Evolutionary conservation across 1,284 basidiomycete genomes (phyloP), one percentile per base, ranked within the genome.

Genomic region (Rhizoctonia solani): DNA sequence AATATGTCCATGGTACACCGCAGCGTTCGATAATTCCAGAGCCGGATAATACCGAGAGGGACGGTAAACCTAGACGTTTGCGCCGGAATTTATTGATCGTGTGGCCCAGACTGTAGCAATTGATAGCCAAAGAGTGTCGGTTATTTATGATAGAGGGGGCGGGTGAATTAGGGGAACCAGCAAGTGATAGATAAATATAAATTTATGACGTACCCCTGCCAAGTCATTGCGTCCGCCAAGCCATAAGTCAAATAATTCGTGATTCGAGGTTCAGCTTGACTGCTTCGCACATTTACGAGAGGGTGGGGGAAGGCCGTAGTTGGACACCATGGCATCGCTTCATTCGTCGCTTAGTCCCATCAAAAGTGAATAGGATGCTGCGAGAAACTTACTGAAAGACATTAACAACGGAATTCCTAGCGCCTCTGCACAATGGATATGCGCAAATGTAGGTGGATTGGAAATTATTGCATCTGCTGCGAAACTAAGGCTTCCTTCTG

Each of bases 1-100:
- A 87, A 72, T 88, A 90, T n/a, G 87, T 87, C 81, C 83, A 87
- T 2, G 88, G 88, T 3, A 88, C 77, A 70, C 85, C 85, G 49
- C 87, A 76, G 25, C 82, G 78, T 69, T 87, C 85, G 2, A 85
- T 72, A 19, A 85, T 75, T 25, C 82, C 81, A 3, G 85, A 81
- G 0, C 85, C 86, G 2, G 81, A 79, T 4, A 79, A 75, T 13
- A 82, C 66, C 0, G 78, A 78, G 1, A 88, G 77, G 0, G 82
- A 75, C 16, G 77, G 77, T 1, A 89, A 75, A 0, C 81, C 81
- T 0, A 90, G 78, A 1, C 80, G 79, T 5, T 77, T 77, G 13
- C 77, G 78, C 23, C 87, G 81, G 74, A 88, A 87, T 14, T 77
- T 77, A 73, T 90, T 87, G 72, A 87, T 81, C 29, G 86, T 78